phyloP scores from a whole-genome alignment of 176 grass and related monocot species.

The Tuctoria greenei region DNA sequence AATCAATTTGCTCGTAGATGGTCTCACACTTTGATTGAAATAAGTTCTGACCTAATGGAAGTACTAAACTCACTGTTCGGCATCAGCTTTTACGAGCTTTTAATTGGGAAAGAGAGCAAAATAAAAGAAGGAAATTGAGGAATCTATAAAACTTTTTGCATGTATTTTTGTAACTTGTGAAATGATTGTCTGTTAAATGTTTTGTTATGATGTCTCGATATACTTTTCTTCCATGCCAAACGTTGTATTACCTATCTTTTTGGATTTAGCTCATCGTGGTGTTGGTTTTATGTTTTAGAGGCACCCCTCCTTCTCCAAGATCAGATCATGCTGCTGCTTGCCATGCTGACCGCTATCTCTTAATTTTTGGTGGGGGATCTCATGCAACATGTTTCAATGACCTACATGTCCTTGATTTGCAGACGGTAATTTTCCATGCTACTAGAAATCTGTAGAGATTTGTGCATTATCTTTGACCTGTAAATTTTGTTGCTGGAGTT shows the following conservation, averaged over 20 bases:
- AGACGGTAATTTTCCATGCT: constrained; percentile 48
- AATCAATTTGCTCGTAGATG: not conserved
- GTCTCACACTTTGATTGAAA: not conserved
- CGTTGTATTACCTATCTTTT: constrained; percentile 4
- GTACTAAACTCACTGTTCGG: not conserved
- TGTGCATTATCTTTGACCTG: constrained; percentile 14
- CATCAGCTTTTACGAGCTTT: not conserved
- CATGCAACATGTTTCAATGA: constrained; percentile 97
- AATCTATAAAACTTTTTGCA: not conserved
- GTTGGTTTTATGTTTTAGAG: constrained; percentile 52
- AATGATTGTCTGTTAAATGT: not conserved
- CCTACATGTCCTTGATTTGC: constrained; percentile 94
- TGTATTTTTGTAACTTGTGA: not conserved
- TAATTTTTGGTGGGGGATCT: constrained; percentile 98
- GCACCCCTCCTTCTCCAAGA: constrained; percentile 88
- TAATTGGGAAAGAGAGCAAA: not conserved
- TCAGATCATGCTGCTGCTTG: constrained; percentile 93
- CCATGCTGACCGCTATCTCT: constrained; percentile 84
- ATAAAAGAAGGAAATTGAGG: not conserved
- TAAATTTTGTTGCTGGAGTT: constrained; percentile 39
- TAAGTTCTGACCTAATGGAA: not conserved
- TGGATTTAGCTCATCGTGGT: constrained; percentile 23
- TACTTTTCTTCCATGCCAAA: not conserved
- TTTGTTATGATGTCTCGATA: not conserved
- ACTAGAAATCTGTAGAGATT: not conserved